These are phyloP conservation scores for Chrysoporthe austroafricana DNA, from an alignment of 2,329 filamentous ascomycete species.

Conservation along the genomic window DNA sequence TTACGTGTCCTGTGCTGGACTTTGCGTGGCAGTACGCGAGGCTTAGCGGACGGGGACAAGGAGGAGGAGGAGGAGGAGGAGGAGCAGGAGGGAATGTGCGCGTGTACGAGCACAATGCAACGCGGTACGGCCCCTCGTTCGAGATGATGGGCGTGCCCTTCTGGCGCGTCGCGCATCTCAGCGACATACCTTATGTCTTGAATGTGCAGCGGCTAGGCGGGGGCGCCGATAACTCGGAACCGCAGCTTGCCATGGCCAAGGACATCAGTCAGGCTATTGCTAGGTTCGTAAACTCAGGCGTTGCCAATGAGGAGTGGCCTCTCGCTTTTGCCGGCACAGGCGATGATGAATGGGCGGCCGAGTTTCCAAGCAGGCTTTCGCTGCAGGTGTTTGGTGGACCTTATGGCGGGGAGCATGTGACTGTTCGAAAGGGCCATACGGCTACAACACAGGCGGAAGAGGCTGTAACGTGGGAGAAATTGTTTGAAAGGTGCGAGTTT, in stretches of 20 bases:
- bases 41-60: slow-evolving; percentile 25
- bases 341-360: background rate
- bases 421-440: background rate
- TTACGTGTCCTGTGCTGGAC: slow-evolving; percentile 38
- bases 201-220: slow-evolving; percentile 34
- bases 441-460: slow-evolving; percentile 19
- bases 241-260: slow-evolving; percentile 26
- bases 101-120: slow-evolving; percentile 38
- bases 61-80: too few relatives aligned
- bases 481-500: slow-evolving; percentile 34
- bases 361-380: slow-evolving; percentile 1
- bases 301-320: slow-evolving; percentile 2
- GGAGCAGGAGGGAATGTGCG: slow-evolving; percentile 26
- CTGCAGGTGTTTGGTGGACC: slow-evolving; percentile 20
- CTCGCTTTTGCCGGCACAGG: background rate
- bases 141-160: slow-evolving; percentile 38
- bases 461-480: slow-evolving; percentile 31
- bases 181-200: slow-evolving; percentile 40
- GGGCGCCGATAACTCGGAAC: slow-evolving; percentile 32
- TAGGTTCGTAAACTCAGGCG: slow-evolving; percentile 6
- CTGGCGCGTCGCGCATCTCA: slow-evolving; percentile 40
- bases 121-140: slow-evolving; percentile 32
- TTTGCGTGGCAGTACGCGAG: slow-evolving; percentile 39
- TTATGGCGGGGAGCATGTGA: background rate
- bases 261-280: background rate